Percentiles rank a stretch among this genome's conserved stretches.
These are phyloP conservation scores for Basidiobolus meristosporus DNA, from an alignment of 371 early-diverging fungal genomes.

Conservation along the genomic window DNA sequence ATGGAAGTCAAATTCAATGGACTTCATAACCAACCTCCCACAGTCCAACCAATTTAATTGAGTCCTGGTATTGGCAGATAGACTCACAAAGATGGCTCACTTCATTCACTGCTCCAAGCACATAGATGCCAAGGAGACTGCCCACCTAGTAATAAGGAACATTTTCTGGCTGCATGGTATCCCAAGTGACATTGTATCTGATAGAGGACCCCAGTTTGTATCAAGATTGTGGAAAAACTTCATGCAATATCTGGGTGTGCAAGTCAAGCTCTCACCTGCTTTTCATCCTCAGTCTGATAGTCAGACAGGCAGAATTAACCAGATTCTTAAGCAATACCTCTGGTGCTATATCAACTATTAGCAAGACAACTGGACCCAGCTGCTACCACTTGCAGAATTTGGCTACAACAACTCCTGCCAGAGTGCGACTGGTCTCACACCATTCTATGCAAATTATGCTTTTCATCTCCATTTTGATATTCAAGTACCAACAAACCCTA, in stretches of 20 bases:
- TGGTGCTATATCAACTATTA: conserved; percentile 12
- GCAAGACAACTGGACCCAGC: conserved; percentile 20
- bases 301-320: conserved; percentile 26
- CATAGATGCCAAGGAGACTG: conserved; percentile 4
- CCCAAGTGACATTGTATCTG: conserved; percentile 4
- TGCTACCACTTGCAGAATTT: conserved; percentile 22
- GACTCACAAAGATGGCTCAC: conserved; percentile 16
- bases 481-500: not conserved
- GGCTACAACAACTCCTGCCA: conserved; percentile 20
- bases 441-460: conserved; percentile 11
- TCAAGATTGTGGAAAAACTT: conserved; percentile 11
- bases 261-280: conserved; percentile 12
- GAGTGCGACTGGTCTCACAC: conserved; percentile 7
- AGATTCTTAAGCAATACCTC: conserved; percentile 22
- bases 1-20: conserved; percentile 6
- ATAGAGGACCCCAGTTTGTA: conserved; percentile 11
- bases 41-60: conserved; percentile 9
- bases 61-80: conserved; percentile 21
- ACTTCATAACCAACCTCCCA: conserved; percentile 7
- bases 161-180: conserved; percentile 7
- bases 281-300: conserved; percentile 28
- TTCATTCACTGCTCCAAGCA: conserved; percentile 3
- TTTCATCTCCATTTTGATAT: not conserved
- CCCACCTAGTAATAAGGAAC: conserved; percentile 4
- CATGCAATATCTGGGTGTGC: conserved; percentile 7